These are phyloP conservation scores for Mollisiaceae sp. DNA, from an alignment of 2,329 filamentous ascomycete genomes.

Conservation along the genomic window DNA sequence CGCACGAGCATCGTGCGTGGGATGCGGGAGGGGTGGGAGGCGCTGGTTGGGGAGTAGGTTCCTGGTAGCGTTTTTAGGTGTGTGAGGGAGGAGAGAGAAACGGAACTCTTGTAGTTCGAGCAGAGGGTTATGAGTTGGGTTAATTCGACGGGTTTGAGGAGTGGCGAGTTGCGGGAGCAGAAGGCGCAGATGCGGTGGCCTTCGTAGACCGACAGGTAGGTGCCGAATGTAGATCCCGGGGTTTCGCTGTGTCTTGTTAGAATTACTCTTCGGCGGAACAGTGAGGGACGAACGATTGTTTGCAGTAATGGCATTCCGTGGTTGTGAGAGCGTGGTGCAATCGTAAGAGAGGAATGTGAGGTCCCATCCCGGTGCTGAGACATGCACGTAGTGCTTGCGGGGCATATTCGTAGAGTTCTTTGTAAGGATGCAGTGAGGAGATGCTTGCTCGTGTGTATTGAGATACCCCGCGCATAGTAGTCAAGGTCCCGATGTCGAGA, in stretches of 20 bases:
- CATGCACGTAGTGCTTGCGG: constrained; percentile 27
- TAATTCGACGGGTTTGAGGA: constrained; percentile 22
- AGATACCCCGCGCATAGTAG: constrained; percentile 19
- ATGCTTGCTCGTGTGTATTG: constrained; percentile 23
- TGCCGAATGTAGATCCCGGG: constrained; percentile 15
- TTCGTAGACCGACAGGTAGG: constrained; percentile 26
- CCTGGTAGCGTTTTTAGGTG: constrained; percentile 6
- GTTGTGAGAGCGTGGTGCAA: constrained; percentile 23
- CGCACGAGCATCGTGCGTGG: constrained; percentile 11
- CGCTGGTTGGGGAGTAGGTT: constrained; percentile 6
- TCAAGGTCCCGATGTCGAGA: constrained; percentile 22
- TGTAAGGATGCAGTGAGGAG: constrained; percentile 21
- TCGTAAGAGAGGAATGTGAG: constrained; percentile 20
- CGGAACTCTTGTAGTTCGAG: constrained; percentile 12
- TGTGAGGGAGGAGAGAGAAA: constrained; percentile 1
- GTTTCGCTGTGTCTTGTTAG: constrained; percentile 6
- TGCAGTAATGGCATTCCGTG: constrained; percentile 27
- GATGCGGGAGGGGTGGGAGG: neutral
- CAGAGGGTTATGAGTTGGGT: constrained; percentile 17
- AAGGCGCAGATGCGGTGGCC: constrained; percentile 26
- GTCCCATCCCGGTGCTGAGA: constrained; percentile 19
- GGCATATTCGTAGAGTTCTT: constrained; percentile 21
- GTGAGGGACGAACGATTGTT: constrained; percentile 9
- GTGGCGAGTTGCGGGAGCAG: constrained; percentile 24
- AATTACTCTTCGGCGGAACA: too few relatives aligned